These are phyloP conservation scores for Syzygium jambos DNA, from an alignment of 345 rosid genomes.

Conservation along the genomic window DNA sequence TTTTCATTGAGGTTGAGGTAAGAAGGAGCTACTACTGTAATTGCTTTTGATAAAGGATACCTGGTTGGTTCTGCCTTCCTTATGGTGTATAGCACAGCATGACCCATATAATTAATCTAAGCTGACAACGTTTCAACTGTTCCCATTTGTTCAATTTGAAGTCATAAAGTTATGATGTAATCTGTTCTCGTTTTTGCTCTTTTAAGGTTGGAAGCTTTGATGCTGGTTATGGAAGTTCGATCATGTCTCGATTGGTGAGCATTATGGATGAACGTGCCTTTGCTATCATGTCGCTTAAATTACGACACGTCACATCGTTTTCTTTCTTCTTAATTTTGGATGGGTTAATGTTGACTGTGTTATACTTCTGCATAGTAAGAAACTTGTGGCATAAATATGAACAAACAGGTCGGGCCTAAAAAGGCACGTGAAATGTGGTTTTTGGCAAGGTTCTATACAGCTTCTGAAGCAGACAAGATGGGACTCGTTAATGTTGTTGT, in stretches of 20 bases:
- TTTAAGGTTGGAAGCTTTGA: conserved; percentile 97
- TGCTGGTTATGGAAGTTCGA: conserved; percentile 95
- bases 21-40: background rate
- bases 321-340: background rate
- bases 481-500: conserved; percentile 89
- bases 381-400: background rate
- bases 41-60: background rate
- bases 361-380: background rate
- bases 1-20: background rate
- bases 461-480: conserved; percentile 89
- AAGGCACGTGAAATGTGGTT: conserved; percentile 98
- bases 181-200: background rate
- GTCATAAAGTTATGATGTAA: background rate
- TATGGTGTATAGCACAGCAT: background rate
- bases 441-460: conserved; percentile 76
- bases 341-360: background rate
- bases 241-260: conserved; percentile 93
- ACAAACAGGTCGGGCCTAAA: conserved; percentile 75
- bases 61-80: background rate
- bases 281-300: background rate
- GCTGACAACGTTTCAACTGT: background rate
- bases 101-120: background rate
- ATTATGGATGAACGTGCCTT: background rate
- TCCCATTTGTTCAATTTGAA: background rate
- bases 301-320: background rate